phyloP scores from a whole-genome alignment of 2,329 filamentous ascomycete species.

The Penicillium sp. region DNA sequence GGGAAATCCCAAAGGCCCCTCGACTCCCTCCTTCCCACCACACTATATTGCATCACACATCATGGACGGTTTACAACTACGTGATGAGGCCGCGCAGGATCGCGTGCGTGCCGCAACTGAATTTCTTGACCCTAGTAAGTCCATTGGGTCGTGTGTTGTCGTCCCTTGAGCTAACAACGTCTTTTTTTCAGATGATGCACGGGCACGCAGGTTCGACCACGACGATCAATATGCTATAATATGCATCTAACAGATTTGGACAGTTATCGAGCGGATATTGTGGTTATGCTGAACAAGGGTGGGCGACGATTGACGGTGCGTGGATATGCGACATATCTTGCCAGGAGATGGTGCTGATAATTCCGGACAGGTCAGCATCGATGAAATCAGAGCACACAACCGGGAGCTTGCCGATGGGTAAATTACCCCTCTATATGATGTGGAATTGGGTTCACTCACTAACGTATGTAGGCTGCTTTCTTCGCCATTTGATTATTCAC shows the following conservation, averaged over 20 bases:
- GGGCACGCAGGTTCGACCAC: conserved; percentile 49
- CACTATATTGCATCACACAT: conserved; percentile 16
- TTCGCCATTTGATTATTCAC: conserved; percentile 80
- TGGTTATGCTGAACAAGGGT: conserved; percentile 66
- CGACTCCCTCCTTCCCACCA: conserved; percentile 11
- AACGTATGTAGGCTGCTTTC: conserved; percentile 61
- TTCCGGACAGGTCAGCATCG: conserved; percentile 64
- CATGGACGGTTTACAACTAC: conserved; percentile 73
- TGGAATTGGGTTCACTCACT: conserved; percentile 6
- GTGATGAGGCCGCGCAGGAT: conserved; percentile 80
- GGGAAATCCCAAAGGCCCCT: conserved; percentile 19
- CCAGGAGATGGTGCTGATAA: conserved; percentile 12
- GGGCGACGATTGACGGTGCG: conserved; percentile 56
- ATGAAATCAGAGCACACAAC: conserved; percentile 87
- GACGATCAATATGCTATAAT: neutral
- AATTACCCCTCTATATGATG: conserved; percentile 1
- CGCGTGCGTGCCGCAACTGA: conserved; percentile 84
- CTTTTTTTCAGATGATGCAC: conserved; percentile 50
- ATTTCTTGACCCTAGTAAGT: conserved; percentile 87
- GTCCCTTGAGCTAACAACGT: conserved; percentile 12
- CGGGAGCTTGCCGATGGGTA: conserved; percentile 71
- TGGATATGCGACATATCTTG: conserved; percentile 3
- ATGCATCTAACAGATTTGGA: conserved; percentile 29
- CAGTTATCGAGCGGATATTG: conserved; percentile 88
- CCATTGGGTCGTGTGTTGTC: neutral